These are phyloP conservation scores for Fonsecaea erecta DNA, from an alignment of 2,329 filamentous ascomycete species.

Conservation along the genomic window DNA sequence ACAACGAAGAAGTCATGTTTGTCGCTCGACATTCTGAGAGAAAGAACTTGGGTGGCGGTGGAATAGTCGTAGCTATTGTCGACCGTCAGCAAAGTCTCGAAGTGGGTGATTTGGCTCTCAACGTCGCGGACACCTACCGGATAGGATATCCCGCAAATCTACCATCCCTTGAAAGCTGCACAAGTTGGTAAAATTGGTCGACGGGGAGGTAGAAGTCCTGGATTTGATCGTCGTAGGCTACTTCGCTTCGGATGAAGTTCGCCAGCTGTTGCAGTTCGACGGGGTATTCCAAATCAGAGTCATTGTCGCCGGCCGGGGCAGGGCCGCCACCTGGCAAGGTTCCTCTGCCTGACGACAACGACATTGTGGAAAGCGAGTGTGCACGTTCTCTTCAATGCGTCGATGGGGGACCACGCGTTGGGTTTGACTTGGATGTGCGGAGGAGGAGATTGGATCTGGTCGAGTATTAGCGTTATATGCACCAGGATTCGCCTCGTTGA, in stretches of 20 bases:
- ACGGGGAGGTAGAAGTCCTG: background rate
- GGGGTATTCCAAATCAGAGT: too few species aligned
- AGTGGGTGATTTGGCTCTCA: background rate
- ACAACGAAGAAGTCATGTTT: background rate
- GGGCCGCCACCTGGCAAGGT: too few species aligned
- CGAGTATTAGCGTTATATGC: too few species aligned
- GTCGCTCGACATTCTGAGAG: slow-evolving; percentile 4
- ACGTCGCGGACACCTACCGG: background rate
- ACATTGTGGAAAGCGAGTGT: too few species aligned
- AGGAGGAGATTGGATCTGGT: too few species aligned
- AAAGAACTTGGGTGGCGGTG: background rate
- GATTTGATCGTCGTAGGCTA: background rate
- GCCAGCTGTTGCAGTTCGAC: background rate
- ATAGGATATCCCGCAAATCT: background rate
- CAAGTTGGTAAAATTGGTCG: background rate
- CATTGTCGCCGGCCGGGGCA: too few species aligned
- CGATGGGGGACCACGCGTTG: too few species aligned
- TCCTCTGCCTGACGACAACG: too few species aligned
- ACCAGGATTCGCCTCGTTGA: too few species aligned
- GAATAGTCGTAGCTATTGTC: slow-evolving; percentile 20
- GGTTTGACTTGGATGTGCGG: too few species aligned
- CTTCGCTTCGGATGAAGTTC: background rate
- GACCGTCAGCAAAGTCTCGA: background rate
- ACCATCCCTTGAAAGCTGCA: background rate
- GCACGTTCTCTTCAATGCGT: too few species aligned